Percentiles rank a stretch among this genome's conserved stretches.
Conservation (phyloP, 2,329 filamentous ascomycete genomes). For the Phialemonium atrogriseum region DNA sequence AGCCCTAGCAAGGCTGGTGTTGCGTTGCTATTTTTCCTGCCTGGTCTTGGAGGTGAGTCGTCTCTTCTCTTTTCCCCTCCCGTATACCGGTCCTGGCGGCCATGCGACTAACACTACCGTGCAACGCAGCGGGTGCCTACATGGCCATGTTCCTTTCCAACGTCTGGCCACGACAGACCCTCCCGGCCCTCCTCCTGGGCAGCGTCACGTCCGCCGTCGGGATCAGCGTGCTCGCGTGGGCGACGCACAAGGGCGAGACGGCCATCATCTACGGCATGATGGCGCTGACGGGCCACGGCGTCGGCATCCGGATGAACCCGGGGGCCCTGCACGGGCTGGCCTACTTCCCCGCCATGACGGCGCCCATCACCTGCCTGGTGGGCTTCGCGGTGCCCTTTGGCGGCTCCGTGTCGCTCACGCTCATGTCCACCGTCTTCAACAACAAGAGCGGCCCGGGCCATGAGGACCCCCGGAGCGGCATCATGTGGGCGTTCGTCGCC, state of each 20-base stretch:
- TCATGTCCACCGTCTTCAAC: constrained; percentile 64
- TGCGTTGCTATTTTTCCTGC: constrained; percentile 55
- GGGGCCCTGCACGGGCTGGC: constrained; percentile 54
- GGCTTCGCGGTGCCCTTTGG: constrained; percentile 53
- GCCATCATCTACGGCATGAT: constrained; percentile 57
- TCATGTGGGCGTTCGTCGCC: constrained; percentile 58
- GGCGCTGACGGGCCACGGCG: constrained; percentile 53
- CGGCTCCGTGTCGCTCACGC: constrained; percentile 54
- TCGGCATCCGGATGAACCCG: constrained; percentile 56
- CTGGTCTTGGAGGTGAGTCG: constrained; percentile 48
- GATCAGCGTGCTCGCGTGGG: constrained; percentile 49
- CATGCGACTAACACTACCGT: too few relatives aligned
- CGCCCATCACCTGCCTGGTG: constrained; percentile 51
- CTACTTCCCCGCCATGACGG: constrained; percentile 48
- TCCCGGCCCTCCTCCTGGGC: constrained; percentile 48
- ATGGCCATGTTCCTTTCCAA: constrained; percentile 52
- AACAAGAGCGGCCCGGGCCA: constrained; percentile 32
- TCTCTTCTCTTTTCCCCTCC: neutral
- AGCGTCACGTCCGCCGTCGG: constrained; percentile 49
- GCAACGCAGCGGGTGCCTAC: constrained; percentile 43
- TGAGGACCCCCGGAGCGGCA: constrained; percentile 30
- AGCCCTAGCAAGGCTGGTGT: constrained; percentile 39
- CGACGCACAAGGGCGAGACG: constrained; percentile 39
- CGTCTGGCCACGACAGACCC: constrained; percentile 52
- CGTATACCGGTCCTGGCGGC: neutral